Evolutionary conservation across 2,329 filamentous ascomycete species (phyloP), one percentile per base, ranked within the genome.

Genomic region (Waltergamsia citrina): DNA sequence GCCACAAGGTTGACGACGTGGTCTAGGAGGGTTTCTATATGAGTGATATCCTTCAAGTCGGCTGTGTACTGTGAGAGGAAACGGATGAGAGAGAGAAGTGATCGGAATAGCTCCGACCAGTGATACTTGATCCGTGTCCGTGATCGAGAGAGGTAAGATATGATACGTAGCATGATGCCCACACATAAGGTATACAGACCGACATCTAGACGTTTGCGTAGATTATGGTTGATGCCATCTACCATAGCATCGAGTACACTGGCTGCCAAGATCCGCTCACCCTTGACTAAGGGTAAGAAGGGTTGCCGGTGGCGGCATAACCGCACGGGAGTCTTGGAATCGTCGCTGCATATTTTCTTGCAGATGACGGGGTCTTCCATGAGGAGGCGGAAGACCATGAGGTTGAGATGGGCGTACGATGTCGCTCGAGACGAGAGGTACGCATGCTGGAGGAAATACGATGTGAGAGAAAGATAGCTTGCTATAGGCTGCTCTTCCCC

Each of bases 41-140:
- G 74, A 3, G 74, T 62, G 27, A 85, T 63, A 23, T 66, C 66
- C 44, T 79, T 78, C 19, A 98, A 65, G 47, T 95, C 88, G 6
- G 75, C 62, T 4, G 81, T 75, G 52, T 98, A 98, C 18, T 82
- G 88, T 3, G 83, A 86, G 29, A 96, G 68, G 62, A 98, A 98
- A 28, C 86, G 82, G 43, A 94, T 78, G 16, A 98, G 78, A 5
- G 85, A 82, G 9, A 96, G 71, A 4, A 98, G 67, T 3, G 85
- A 85, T 33, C 88, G 80, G 77, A 94, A 98, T 19, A 98, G 73
- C 49, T 96, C 88, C 2, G 86, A 79, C 92, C 92, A 98, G 60
- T 98, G 92, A 54, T 95, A 95, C 12, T 69, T 59, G 14, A 96
- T 68, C 22, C 92, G 81, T 21, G 81, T 87, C 47, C 86, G 79